Evolutionary conservation across 805 yeast genomes (phyloP), one percentile per base, ranked within the genome.

Genomic region (Candida argentea): DNA sequence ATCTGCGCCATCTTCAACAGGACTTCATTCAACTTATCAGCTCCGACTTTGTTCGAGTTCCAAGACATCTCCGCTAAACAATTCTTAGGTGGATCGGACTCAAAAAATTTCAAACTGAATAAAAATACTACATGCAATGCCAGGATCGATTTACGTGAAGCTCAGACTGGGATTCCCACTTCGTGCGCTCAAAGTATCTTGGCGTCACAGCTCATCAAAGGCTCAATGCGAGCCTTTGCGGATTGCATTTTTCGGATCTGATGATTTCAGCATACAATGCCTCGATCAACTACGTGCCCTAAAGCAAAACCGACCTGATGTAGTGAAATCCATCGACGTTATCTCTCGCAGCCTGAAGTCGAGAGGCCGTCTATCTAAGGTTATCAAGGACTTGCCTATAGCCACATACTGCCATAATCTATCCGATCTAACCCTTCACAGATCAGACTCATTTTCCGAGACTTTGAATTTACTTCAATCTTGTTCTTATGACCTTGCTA

Each of bases 221-320:
- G n/a, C n/a, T n/a, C n/a, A n/a, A n/a, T n/a, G 7, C 20, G 26
- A n/a, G 13, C 27, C 21, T 14, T 29, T 43, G 12, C 29, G 30
- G 20, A 49, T 83, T 6, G 82, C 85, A 1, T 81, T 72, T 44
- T 84, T 84, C 49, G 95, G 95, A 1, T 70, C 86, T 1, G 95
- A 84, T 44, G 50, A 48, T 14, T 84, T 83, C 50, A 75, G 86
- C 39, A 65, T 74, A 16, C 56, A 50, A 6, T 68, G 81, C 3
- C 56, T 83, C 11, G 42, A 50, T 6, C 56, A 54, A 17, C 40
- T 55, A 10, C 39, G 67, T 5, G 39, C 61, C 3, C 43, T 43
- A 18, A 33, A 18, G 30, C 25, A 3, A 11, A 7, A 20, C 26
- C 38, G 27, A 22, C 44, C 33, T 22, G 38, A 5, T 34, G 61